phyloP scores from a whole-genome alignment of 139 green algal genomes.

The Edaphochlamys debaryana region DNA sequence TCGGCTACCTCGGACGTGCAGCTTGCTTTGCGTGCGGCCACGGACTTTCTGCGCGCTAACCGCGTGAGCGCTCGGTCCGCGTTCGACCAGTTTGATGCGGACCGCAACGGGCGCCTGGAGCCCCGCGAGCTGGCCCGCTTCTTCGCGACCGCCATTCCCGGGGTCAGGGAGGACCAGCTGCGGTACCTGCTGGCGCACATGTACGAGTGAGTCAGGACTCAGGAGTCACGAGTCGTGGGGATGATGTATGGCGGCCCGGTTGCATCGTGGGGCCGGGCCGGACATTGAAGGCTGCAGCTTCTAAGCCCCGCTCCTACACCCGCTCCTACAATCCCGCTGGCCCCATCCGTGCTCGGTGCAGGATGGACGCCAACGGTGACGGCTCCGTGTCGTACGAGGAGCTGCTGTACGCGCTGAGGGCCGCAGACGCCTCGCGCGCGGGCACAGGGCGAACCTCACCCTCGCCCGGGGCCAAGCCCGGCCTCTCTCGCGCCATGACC shows the following conservation, averaged over 20 bases:
- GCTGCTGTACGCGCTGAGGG: conserved; percentile 35
- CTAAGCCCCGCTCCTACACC: too few species aligned
- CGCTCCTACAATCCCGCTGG: too few species aligned
- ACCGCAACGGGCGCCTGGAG: conserved; percentile 35
- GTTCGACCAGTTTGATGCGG: conserved; percentile 26
- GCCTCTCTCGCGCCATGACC: not conserved
- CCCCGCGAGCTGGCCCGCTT: conserved; percentile 22
- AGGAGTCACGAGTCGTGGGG: too few species aligned
- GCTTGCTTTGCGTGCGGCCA: conserved; percentile 6
- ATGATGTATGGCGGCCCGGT: too few species aligned
- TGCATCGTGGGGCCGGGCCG: too few species aligned
- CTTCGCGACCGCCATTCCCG: conserved; percentile 14
- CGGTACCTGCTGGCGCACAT: conserved; percentile 40
- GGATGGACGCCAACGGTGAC: conserved; percentile 32
- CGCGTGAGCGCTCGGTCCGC: not conserved
- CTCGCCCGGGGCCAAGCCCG: not conserved
- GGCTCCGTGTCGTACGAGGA: conserved; percentile 25
- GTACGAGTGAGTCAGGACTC: conserved; percentile 9
- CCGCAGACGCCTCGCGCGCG: not conserved
- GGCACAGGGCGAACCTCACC: too few species aligned
- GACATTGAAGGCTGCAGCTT: too few species aligned
- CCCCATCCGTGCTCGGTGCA: too few species aligned
- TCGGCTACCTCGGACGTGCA: not conserved
- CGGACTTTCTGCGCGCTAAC: conserved; percentile 14
- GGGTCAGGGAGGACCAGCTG: conserved; percentile 15